phyloP scores from a whole-genome alignment of 2,329 filamentous ascomycete genomes.

The Fusarium miscanthi region DNA sequence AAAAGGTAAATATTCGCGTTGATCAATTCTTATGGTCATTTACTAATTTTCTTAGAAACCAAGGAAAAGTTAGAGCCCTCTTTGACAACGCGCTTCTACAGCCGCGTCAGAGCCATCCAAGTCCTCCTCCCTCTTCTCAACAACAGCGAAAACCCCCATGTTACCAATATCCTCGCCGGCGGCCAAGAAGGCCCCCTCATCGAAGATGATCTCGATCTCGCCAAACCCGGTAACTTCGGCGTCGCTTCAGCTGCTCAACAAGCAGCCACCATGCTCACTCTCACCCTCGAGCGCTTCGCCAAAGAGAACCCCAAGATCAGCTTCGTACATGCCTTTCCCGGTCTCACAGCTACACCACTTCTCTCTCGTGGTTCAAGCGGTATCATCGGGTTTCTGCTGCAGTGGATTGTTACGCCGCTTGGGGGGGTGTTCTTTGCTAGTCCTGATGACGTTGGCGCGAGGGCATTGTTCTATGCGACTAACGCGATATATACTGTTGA shows the following conservation, averaged over 20 bases:
- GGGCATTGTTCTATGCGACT: constrained; percentile 38
- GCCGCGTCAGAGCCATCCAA: constrained; percentile 65
- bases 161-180: constrained; percentile 61
- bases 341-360: constrained; percentile 39
- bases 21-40: fast-evolving
- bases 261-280: constrained; percentile 60
- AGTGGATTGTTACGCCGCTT: constrained; percentile 28
- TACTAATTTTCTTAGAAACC: constrained; percentile 56
- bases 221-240: constrained; percentile 48
- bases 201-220: constrained; percentile 58
- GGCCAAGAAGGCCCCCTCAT: constrained; percentile 61
- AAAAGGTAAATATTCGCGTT: constrained; percentile 5
- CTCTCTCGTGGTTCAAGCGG: constrained; percentile 41
- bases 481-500: constrained; percentile 37
- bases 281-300: constrained; percentile 61
- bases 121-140: constrained; percentile 67
- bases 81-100: constrained; percentile 66
- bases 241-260: constrained; percentile 56
- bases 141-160: constrained; percentile 54
- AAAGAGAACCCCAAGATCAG: constrained; percentile 53
- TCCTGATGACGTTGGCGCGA: constrained; percentile 35
- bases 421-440: constrained; percentile 22
- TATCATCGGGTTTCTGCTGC: constrained; percentile 13
- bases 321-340: constrained; percentile 52
- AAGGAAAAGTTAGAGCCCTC: constrained; percentile 66